Conservation (phyloP, 2,329 filamentous ascomycete species). For the Alternaria viburni region DNA sequence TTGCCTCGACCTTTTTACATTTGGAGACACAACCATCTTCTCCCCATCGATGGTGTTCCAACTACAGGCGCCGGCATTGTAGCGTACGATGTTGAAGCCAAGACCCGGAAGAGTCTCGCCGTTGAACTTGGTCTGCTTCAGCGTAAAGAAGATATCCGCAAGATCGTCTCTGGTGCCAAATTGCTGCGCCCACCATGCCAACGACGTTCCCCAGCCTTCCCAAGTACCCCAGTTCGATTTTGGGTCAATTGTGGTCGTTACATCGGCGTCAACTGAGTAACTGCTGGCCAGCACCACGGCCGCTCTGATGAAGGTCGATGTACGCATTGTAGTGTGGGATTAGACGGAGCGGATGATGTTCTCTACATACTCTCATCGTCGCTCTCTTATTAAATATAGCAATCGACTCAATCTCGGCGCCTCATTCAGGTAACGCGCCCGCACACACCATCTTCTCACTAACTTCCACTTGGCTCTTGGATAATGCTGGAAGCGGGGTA, state of each 20-base stretch:
- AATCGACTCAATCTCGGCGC: background rate
- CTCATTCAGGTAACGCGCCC: background rate
- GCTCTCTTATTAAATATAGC: background rate
- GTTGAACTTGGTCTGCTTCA: constrained; percentile 3
- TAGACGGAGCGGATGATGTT: background rate
- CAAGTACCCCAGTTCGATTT: constrained; percentile 13
- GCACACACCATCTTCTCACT: background rate
- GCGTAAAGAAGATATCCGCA: constrained; percentile 12
- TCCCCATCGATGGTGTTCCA: constrained; percentile 7
- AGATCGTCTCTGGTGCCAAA: constrained; percentile 11
- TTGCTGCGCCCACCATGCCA: constrained; percentile 14
- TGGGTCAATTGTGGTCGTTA: constrained; percentile 6
- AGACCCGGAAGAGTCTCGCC: constrained; percentile 7
- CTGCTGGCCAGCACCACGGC: constrained; percentile 2
- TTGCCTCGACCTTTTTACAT: constrained; percentile 10
- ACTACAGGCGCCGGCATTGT: constrained; percentile 15
- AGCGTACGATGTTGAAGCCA: constrained; percentile 12
- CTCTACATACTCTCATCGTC: background rate
- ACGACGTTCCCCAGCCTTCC: constrained; percentile 14
- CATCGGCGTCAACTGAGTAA: constrained; percentile 5
- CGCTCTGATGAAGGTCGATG: background rate
- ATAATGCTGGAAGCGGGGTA: constrained; percentile 1
- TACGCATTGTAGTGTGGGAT: constrained; percentile 1
- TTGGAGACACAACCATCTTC: constrained; percentile 9
- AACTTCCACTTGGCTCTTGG: background rate